phyloP scores from a whole-genome alignment of 2,329 filamentous ascomycete genomes.

The Fusarium goolgardi region DNA sequence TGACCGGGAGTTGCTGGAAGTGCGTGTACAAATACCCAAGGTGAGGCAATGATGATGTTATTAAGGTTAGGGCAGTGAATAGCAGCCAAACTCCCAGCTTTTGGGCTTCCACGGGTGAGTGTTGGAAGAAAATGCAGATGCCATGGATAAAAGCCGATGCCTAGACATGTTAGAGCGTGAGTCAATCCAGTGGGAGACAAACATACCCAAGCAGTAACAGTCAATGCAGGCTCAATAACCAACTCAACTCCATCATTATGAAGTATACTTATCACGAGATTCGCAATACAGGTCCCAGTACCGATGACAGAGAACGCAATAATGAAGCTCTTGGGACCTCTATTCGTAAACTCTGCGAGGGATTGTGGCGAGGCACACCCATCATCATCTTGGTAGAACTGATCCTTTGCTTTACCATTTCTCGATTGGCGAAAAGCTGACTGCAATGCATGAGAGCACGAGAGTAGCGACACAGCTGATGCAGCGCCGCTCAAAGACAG shows the following conservation, averaged over 20 bases:
- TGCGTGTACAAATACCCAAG: slow-evolving; percentile 51
- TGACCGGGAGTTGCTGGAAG: slow-evolving; percentile 48
- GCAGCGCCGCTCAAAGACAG: slow-evolving; percentile 44
- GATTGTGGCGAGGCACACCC: slow-evolving; percentile 73
- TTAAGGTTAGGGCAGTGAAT: slow-evolving; percentile 58
- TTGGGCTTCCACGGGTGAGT: slow-evolving; percentile 63
- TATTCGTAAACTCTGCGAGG: slow-evolving; percentile 69
- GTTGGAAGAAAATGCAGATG: slow-evolving; percentile 58
- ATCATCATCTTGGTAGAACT: slow-evolving; percentile 74
- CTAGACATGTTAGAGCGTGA: slow-evolving; percentile 49
- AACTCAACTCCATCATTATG: slow-evolving; percentile 50
- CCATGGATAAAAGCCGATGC: slow-evolving; percentile 63
- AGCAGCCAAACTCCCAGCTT: slow-evolving; percentile 63
- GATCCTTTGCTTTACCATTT: slow-evolving; percentile 52
- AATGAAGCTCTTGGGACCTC: slow-evolving; percentile 64
- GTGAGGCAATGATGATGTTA: slow-evolving; percentile 58
- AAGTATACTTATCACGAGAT: slow-evolving; percentile 64
- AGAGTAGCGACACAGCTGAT: slow-evolving; percentile 49
- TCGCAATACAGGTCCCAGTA: slow-evolving; percentile 63
- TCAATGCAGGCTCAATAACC: slow-evolving; percentile 67
- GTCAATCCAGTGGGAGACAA: background rate
- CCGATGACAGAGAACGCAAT: slow-evolving; percentile 64
- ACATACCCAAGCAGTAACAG: slow-evolving; percentile 71
- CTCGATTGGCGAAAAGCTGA: slow-evolving; percentile 50
- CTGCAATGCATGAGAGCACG: slow-evolving; percentile 46